These are phyloP conservation scores for Geosmithia putterillii DNA, from an alignment of 2,329 filamentous ascomycete species.

Conservation along the genomic window DNA sequence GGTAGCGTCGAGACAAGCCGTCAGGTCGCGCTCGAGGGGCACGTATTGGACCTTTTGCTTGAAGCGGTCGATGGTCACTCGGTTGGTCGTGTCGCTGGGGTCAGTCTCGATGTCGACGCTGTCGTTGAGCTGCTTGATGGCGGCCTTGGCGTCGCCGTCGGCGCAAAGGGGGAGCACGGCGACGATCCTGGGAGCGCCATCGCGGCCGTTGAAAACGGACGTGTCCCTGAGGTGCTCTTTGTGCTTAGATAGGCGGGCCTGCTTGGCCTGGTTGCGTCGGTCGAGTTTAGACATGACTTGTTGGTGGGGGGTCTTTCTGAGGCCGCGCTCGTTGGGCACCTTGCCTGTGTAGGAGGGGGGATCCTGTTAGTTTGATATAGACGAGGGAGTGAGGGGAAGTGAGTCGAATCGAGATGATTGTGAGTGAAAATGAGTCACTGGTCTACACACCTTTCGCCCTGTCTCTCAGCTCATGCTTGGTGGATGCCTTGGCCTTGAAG, in stretches of 20 bases:
- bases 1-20: constrained; percentile 72
- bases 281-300: constrained; percentile 97
- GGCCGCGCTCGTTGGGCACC: constrained; percentile 58
- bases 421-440: background rate
- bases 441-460: constrained; percentile 58
- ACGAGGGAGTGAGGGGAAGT: too few species aligned
- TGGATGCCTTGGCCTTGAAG: constrained; percentile 86
- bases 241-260: constrained; percentile 74
- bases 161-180: constrained; percentile 75
- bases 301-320: constrained; percentile 82
- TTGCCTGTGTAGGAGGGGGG: constrained; percentile 45
- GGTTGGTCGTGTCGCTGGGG: constrained; percentile 44
- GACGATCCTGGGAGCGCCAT: constrained; percentile 79
- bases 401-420: constrained; percentile 2
- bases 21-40: constrained; percentile 58
- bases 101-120: constrained; percentile 70
- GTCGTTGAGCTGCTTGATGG: constrained; percentile 58
- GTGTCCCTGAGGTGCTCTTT: constrained; percentile 69
- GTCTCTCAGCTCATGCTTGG: constrained; percentile 78
- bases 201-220: constrained; percentile 72
- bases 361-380: constrained; percentile 7
- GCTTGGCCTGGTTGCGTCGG: constrained; percentile 86
- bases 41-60: constrained; percentile 90
- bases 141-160: constrained; percentile 54
- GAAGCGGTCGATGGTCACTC: constrained; percentile 74